phyloP scores from a whole-genome alignment of 2,329 filamentous ascomycete species.

The Phoma sp. region DNA sequence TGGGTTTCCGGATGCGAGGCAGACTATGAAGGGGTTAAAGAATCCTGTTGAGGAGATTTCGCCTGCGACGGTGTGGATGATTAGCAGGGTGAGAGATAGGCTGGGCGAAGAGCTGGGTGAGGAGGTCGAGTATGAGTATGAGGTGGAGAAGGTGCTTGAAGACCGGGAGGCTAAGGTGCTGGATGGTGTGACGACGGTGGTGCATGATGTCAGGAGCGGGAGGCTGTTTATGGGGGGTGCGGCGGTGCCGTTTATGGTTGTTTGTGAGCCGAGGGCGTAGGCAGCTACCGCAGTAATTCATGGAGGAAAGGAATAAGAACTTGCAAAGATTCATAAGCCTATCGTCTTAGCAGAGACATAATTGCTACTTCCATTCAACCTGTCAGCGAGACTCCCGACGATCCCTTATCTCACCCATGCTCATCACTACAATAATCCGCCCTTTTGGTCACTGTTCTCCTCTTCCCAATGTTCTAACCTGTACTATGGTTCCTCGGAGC shows the following conservation, averaged over 20 bases:
- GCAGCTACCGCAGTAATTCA: too few species aligned
- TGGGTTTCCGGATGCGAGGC: slow-evolving; percentile 24
- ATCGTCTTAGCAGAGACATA: too few species aligned
- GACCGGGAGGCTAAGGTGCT: slow-evolving; percentile 31
- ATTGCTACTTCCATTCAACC: too few species aligned
- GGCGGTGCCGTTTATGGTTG: slow-evolving; percentile 11
- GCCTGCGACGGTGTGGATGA: slow-evolving; percentile 29
- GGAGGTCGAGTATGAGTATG: slow-evolving; percentile 19
- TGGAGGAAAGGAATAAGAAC: too few species aligned
- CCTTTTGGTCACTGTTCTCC: too few species aligned
- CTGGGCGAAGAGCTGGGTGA: background rate
- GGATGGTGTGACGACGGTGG: slow-evolving; percentile 30
- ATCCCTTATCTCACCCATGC: too few species aligned
- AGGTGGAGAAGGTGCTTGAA: slow-evolving; percentile 35
- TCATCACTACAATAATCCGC: too few species aligned
- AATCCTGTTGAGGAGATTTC: slow-evolving; percentile 22
- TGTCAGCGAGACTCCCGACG: too few species aligned
- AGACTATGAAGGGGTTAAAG: slow-evolving; percentile 18
- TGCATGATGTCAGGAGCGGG: slow-evolving; percentile 36
- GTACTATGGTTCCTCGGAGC: too few species aligned
- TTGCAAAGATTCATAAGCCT: too few species aligned
- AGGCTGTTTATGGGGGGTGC: slow-evolving; percentile 32
- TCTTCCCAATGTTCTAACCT: too few species aligned
- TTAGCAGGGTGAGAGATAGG: slow-evolving; percentile 18
- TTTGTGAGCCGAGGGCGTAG: slow-evolving; percentile 7